Conservation (phyloP, 2,329 filamentous ascomycete genomes). For the Diaporthe australafricana region DNA sequence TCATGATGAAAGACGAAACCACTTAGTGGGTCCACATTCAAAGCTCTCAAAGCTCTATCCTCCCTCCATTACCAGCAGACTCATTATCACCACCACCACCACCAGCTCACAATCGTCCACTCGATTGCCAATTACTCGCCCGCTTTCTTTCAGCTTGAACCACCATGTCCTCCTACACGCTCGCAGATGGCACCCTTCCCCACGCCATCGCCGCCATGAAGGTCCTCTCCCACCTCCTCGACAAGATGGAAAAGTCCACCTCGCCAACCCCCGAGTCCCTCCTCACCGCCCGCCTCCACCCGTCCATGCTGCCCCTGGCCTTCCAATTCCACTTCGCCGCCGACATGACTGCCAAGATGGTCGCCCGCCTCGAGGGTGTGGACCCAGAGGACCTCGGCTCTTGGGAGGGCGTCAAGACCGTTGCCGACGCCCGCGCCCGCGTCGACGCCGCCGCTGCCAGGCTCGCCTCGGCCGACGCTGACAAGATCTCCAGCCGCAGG, state of each 20-base stretch:
- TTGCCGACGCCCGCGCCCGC: slow-evolving; percentile 9
- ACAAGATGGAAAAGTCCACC: background rate
- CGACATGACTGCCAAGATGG: background rate
- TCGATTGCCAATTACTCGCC: background rate
- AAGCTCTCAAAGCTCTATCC: background rate
- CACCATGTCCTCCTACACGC: slow-evolving; percentile 14
- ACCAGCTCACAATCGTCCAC: background rate
- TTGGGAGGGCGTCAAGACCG: background rate
- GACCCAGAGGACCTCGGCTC: background rate
- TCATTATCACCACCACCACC: background rate
- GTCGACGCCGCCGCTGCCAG: background rate
- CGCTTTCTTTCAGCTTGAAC: background rate
- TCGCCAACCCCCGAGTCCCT: background rate
- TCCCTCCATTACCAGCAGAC: background rate
- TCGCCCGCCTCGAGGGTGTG: background rate
- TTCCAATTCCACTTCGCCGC: background rate
- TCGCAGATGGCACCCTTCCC: slow-evolving; percentile 4
- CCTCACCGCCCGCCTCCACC: background rate
- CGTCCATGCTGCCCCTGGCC: background rate
- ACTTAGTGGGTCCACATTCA: too few species aligned
- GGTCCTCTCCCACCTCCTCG: slow-evolving; percentile 2
- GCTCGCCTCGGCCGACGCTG: slow-evolving; percentile 4
- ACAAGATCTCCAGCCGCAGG: slow-evolving; percentile 7
- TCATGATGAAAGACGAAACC: too few species aligned
- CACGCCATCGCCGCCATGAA: slow-evolving; percentile 1